Percentiles rank a stretch among this genome's conserved stretches.
Evolutionary conservation across 2,329 filamentous ascomycete species (phyloP).

Genomic region (Esteya vermicola): DNA sequence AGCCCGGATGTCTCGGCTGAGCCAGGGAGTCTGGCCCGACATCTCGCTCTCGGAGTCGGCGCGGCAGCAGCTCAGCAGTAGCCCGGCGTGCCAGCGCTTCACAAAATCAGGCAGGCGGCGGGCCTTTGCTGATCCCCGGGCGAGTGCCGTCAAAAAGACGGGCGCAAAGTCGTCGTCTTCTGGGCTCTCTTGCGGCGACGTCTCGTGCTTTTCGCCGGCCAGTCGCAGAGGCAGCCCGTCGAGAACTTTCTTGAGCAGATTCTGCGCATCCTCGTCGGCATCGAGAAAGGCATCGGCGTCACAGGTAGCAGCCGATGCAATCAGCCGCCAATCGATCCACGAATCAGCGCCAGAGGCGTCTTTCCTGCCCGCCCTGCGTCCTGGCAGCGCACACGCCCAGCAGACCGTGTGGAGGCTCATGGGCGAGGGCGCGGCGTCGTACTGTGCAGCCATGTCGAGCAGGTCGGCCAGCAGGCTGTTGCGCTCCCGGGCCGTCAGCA

Average conservation of each 20-base stretch:
- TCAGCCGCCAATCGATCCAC: conserved; percentile 24
- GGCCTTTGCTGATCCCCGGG: conserved; percentile 27
- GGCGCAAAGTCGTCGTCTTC: too few relatives aligned
- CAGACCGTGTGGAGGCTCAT: conserved; percentile 28
- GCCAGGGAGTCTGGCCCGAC: conserved; percentile 15
- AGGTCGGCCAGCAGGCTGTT: conserved; percentile 15
- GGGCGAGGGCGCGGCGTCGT: conserved; percentile 9
- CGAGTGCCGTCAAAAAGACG: conserved; percentile 25
- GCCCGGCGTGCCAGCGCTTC: conserved; percentile 23
- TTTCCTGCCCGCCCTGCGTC: neutral
- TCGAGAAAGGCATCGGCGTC: conserved; percentile 32
- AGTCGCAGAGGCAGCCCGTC: conserved; percentile 6
- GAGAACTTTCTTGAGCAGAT: conserved; percentile 27
- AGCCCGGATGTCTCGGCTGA: conserved; percentile 11
- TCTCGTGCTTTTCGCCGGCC: conserved; percentile 4
- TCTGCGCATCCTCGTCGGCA: conserved; percentile 20
- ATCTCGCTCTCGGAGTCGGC: too few relatives aligned
- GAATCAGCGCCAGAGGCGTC: neutral
- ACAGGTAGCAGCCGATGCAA: conserved; percentile 25
- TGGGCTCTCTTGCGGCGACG: too few relatives aligned
- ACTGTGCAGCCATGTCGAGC: conserved; percentile 18
- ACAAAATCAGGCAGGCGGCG: conserved; percentile 31
- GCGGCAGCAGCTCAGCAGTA: conserved; percentile 19
- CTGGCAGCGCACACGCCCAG: conserved; percentile 24
- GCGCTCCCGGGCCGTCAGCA: neutral